Evolutionary conservation across 352 stramenopile species (phyloP).

Genomic region (Pythium biforme): DNA sequence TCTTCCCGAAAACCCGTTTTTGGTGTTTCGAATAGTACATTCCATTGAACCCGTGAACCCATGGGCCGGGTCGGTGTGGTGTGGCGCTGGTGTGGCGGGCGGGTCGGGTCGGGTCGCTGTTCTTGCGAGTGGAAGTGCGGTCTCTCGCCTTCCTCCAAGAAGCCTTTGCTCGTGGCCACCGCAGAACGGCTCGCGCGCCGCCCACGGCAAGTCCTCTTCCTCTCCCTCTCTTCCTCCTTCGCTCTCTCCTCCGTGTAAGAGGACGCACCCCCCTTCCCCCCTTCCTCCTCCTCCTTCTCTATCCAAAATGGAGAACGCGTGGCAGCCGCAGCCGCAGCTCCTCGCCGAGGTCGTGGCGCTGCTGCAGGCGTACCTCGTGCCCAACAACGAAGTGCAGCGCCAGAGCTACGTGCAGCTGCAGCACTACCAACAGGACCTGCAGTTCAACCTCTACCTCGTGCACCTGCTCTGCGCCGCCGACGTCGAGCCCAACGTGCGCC

Average conservation of each 20-base stretch:
- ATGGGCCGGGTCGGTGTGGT: constrained; percentile 17
- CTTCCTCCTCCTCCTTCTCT: neutral
- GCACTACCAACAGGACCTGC: constrained; percentile 86
- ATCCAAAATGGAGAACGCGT: constrained; percentile 43
- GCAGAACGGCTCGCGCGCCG: constrained; percentile 18
- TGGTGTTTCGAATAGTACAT: neutral
- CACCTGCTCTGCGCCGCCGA: constrained; percentile 74
- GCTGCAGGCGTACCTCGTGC: constrained; percentile 77
- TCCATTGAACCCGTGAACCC: constrained; percentile 1
- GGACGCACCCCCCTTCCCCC: neutral
- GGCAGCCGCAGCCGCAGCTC: constrained; percentile 73
- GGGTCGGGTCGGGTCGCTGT: constrained; percentile 1
- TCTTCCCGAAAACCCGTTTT: neutral
- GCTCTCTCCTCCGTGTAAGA: neutral
- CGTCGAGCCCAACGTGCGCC: constrained; percentile 59
- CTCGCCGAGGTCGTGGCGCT: constrained; percentile 78
- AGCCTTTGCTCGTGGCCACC: constrained; percentile 15
- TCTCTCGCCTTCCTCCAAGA: constrained; percentile 4
- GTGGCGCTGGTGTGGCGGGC: constrained; percentile 29
- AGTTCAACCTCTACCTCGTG: constrained; percentile 89
- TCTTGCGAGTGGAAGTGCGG: constrained; percentile 17
- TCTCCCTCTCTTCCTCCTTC: neutral
- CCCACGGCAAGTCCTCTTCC: neutral
- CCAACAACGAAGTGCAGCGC: constrained; percentile 84
- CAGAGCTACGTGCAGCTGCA: constrained; percentile 81